Percentiles rank a stretch among this genome's conserved stretches.
These are phyloP conservation scores for Polyrhizophydium stewartii DNA, from an alignment of 371 early-diverging fungal genomes.

Conservation along the genomic window DNA sequence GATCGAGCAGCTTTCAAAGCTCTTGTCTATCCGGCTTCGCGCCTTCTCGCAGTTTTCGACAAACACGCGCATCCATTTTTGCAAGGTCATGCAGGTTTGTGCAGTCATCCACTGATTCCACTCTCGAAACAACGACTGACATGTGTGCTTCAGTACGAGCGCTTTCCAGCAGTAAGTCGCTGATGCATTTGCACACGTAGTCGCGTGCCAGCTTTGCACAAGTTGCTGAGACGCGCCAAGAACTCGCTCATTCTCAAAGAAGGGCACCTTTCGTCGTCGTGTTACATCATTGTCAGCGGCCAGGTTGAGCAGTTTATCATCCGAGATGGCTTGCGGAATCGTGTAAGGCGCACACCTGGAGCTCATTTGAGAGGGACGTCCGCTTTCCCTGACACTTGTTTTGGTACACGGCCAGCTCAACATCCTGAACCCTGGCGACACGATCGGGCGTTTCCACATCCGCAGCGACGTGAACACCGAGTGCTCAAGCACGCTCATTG, in stretches of 20 bases:
- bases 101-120: no score
- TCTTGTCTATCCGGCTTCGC: neutral
- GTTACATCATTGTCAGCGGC: slow-evolving; percentile 25
- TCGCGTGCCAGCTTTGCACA: no score
- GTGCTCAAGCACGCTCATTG: slow-evolving; percentile 6
- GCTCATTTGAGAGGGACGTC: neutral
- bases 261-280: slow-evolving; percentile 16
- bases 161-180: neutral
- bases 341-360: slow-evolving; percentile 7
- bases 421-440: slow-evolving; percentile 24
- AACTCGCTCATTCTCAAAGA: slow-evolving; percentile 19
- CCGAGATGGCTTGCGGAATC: slow-evolving; percentile 4
- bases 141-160: neutral
- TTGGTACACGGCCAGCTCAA: slow-evolving; percentile 4
- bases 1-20: neutral
- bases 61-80: neutral
- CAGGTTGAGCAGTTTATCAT: slow-evolving; percentile 16
- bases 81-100: neutral
- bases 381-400: neutral
- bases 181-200: no score
- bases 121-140: no score
- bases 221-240: no score
- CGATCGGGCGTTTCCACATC: slow-evolving; percentile 6
- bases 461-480: slow-evolving; percentile 7
- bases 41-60: neutral